These are phyloP conservation scores for Pseudonitzschia multiseries DNA, from an alignment of 108 stramenopile species.

Conservation along the genomic window DNA sequence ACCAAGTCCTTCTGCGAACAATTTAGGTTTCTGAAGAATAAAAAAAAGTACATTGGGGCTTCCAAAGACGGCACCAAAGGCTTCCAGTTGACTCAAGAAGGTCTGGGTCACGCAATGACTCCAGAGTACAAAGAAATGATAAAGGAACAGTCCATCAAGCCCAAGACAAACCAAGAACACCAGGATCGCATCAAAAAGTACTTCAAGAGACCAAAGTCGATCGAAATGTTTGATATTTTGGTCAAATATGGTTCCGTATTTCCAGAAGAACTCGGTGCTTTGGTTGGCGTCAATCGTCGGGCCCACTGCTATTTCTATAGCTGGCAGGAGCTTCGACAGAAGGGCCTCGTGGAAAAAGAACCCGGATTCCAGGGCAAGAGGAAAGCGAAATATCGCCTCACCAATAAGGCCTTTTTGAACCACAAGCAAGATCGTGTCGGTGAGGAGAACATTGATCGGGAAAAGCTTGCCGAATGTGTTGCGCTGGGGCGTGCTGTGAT, in stretches of 20 bases:
- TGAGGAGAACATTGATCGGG: not conserved
- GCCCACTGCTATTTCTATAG: not conserved
- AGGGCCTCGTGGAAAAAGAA: not conserved
- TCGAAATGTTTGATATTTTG: not conserved
- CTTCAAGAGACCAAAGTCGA: not conserved
- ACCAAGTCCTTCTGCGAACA: not conserved
- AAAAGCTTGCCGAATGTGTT: too few relatives aligned
- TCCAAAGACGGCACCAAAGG: not conserved
- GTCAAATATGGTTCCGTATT: not conserved
- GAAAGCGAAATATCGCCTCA: not conserved
- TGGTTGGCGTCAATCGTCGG: not conserved
- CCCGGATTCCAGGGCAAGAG: not conserved
- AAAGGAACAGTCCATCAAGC: not conserved
- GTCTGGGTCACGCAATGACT: not conserved
- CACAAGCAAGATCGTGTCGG: too few relatives aligned
- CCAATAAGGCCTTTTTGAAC: not conserved
- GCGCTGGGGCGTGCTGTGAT: too few relatives aligned
- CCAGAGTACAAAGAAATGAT: not conserved
- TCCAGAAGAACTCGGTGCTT: not conserved
- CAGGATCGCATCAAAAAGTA: constrained; percentile 4
- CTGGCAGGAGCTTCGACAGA: not conserved
- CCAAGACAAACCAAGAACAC: not conserved
- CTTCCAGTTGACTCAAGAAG: not conserved
- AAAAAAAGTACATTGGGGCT: not conserved
- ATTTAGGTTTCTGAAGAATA: not conserved